Evolutionary conservation across 2,329 filamentous ascomycete genomes (phyloP), one percentile per base, ranked within the genome.

Genomic region (Nigrospora sphaerica): DNA sequence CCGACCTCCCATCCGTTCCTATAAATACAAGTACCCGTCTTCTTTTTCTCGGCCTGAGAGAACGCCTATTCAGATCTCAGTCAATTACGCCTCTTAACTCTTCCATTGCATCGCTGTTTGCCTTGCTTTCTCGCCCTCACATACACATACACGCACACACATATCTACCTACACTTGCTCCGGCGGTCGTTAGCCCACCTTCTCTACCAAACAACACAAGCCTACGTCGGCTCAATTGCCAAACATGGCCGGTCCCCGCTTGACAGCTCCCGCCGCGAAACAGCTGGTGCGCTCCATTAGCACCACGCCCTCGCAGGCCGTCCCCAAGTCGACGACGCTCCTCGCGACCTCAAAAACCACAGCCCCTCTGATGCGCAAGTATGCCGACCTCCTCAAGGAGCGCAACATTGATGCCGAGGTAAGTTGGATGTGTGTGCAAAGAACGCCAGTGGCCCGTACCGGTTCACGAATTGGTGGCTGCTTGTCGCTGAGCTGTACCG

Each of bases 331-430:
- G 12, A 49, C 54, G 18, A 60, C 59, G 3, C 50, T 60, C 39
- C 50, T 62, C 44, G 57, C 57, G 38, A 52, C 53, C 44, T 59
- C 60, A 17, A 62, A 55, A 45, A 52, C 50, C 31, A 36, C 54
- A 4, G 57, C 59, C 33, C 56, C 61, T 38, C 48, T 64, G 16
- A 59, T 59, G 18, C 58, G 57, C 46, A 63, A 63, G 55, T 64
- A 64, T 59, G 61, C 61, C 43, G 62, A 63, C 17, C 61, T 64
- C 17, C 61, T 63, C 37, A 61, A 59, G 53, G 61, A 63, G 49
- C 49, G 58, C 55, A 63, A 59, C 51, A 51, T 54, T 52, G 62
- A 63, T 42, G 46, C 51, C 32, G 61, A 64, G 49, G 61, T 62
- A 59, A 57, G 62, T 53, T n/a, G n/a, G 36, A 16, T 18, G 17